These are phyloP conservation scores for Passiflora organensis DNA, from an alignment of 345 rosid genomes.

Conservation along the genomic window DNA sequence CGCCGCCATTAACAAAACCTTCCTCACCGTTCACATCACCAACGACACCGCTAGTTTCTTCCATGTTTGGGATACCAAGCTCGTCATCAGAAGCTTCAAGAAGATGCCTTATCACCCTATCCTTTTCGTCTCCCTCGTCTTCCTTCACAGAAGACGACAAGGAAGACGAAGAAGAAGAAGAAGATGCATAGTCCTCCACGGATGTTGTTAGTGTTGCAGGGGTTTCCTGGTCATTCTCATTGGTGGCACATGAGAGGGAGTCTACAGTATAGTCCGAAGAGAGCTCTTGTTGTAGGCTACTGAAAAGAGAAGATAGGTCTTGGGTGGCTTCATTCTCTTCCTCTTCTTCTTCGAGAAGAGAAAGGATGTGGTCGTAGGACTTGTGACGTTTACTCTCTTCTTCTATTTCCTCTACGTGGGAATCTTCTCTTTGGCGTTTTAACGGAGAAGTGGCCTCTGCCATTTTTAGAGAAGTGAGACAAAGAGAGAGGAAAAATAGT, in stretches of 20 bases:
- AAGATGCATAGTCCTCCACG: conserved; percentile 10
- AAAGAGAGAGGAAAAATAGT: neutral
- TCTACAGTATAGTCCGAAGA: conserved; percentile 15
- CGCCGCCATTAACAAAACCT: neutral
- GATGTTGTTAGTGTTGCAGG: neutral
- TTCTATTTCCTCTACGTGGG: conserved; percentile 25
- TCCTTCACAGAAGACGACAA: conserved; percentile 15
- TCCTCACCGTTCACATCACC: conserved; percentile 7
- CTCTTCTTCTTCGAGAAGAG: conserved; percentile 47
- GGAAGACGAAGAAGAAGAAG: conserved; percentile 19
- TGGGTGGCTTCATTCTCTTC: conserved; percentile 27
- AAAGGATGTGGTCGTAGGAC: conserved; percentile 34
- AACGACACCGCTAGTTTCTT: conserved; percentile 10
- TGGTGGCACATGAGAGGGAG: neutral
- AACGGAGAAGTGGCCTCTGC: conserved; percentile 41
- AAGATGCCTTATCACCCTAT: conserved; percentile 63
- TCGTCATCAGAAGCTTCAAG: conserved; percentile 89
- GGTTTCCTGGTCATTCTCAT: conserved; percentile 15
- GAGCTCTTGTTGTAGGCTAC: conserved; percentile 49
- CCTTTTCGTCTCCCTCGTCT: conserved; percentile 33
- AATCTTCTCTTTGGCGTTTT: conserved; percentile 54
- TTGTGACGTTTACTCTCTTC: conserved; percentile 49
- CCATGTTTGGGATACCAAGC: conserved; percentile 67
- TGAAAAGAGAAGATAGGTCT: conserved; percentile 50
- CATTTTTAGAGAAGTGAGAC: conserved; percentile 17